Percentiles rank a stretch among this genome's conserved stretches.
These are phyloP conservation scores for Acer saccharum DNA, from an alignment of 345 rosid genomes.

Conservation along the genomic window DNA sequence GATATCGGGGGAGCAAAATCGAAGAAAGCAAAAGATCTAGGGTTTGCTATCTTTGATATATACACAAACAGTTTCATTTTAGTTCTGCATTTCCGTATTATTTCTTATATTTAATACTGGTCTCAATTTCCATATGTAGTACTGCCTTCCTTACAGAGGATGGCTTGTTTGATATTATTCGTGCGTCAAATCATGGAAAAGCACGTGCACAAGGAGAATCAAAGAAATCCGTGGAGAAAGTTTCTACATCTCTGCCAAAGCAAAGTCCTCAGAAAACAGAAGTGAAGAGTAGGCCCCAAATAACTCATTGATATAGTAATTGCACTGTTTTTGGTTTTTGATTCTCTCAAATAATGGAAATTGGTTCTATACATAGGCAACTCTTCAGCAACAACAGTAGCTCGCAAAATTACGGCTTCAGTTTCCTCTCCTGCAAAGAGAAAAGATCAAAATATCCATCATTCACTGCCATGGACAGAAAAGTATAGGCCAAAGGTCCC, in stretches of 20 bases:
- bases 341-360: constrained; percentile 8
- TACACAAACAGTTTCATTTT: constrained; percentile 13
- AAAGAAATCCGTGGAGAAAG: constrained; percentile 43
- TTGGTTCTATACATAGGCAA: constrained; percentile 33
- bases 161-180: constrained; percentile 84
- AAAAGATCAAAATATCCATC: constrained; percentile 41
- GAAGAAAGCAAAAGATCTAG: constrained; percentile 86
- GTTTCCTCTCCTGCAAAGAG: constrained; percentile 41
- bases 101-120: constrained; percentile 23
- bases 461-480: constrained; percentile 77
- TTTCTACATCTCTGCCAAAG: constrained; percentile 41
- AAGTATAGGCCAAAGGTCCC: constrained; percentile 86
- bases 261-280: constrained; percentile 63
- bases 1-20: constrained; percentile 94
- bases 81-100: constrained; percentile 15
- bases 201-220: constrained; percentile 37
- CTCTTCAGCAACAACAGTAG: constrained; percentile 34
- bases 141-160: constrained; percentile 86
- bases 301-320: constrained; percentile 7
- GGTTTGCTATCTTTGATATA: constrained; percentile 51
- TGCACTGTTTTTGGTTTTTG: constrained; percentile 11
- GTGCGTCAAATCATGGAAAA: constrained; percentile 60
- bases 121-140: constrained; percentile 40
- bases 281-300: constrained; percentile 49
- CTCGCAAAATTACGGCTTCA: constrained; percentile 32